Base-by-base conservation (phyloP, 208 protist species). In the Acanthamoeba culbertsoni region DNA sequence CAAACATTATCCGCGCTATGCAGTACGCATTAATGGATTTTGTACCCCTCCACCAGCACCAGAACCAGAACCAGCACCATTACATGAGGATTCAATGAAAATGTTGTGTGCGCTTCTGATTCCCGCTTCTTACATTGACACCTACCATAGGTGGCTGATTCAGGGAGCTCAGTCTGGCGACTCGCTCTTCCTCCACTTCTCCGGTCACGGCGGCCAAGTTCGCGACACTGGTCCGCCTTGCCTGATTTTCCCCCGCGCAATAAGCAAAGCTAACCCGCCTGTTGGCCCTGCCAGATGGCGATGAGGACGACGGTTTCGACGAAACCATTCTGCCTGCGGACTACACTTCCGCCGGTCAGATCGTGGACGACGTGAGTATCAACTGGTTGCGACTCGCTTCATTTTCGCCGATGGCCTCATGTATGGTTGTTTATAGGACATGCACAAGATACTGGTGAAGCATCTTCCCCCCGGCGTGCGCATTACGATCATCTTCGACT, bases 321-420 rank as follows among this genome's bases (percentile, higher is more conserved):
- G 92, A 94, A 53, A 94, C 92, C 35, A 94, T 94, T n/a, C 51
- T 94, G n/a, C 92, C 92, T n/a, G 92, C 53, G 92, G 92, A 94
- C 53, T 94, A 92, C 77, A 16, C 14, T 1, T 42, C 10, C 7
- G 92, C 92, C 23, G 92, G 92, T 40, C 92, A 94, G 53, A 86
- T 94, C 59, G 92, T 94, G 26, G 92, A 94, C n/a, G 92, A 94
- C 45, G 92, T 93, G 51, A 48, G 68, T 55, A 12, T 91, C 10
- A 6, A 77, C 23, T 8, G 28, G 35, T 8, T 77, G 8, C 14
- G 62, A 93, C 6, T n/a, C n/a, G n/a, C n/a, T n/a, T n/a, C n/a
- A n/a, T n/a, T n/a, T n/a, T n/a, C n/a, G n/a, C n/a, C n/a, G n/a
- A n/a, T n/a, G n/a, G n/a, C n/a, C n/a, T n/a, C n/a, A n/a, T n/a